Base-by-base conservation (phyloP, 1,139 yeast species). In the Diutina neorugosa region DNA sequence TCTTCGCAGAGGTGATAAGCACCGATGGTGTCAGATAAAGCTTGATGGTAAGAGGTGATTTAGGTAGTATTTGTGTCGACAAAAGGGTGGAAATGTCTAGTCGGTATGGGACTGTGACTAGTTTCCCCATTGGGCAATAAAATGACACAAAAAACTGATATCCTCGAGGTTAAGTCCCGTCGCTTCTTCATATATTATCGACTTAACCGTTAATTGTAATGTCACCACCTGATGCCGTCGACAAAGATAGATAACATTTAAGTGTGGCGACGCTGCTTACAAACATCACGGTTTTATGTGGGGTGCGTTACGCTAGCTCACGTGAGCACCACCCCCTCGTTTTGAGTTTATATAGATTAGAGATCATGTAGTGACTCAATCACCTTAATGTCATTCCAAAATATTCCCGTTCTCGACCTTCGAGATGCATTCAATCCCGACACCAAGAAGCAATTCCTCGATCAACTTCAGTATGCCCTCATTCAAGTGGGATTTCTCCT, bases 401-500 rank as follows among this genome's bases (percentile, higher is more conserved):
- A 25, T n/a, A 63, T 74, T 44, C 78, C 78, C 6, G 60, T 70
- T 2, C 59, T 73, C 19, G 77, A 73, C 55, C 61, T 74, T 20
- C 55, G 57, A 3, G 59, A 59, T 34, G 76, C 74, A 1, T 60
- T 64, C 27, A 63, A 71, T 55, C 70, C 77, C 1, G 61, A 57
- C 0, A 72, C 77, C 8, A 74, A 72, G 57, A 71, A 70, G 0
- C 65, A 69, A 60, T 74, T 82, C 55, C 68, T 82, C 19, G 59
- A 54, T 0, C 68, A 75, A 21, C 70, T 83, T 46, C 70, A 78
- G 51, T 65, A 78, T 59, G 86, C 86, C 0, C 66, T 82, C 49
- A 77, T 83, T 57, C 74, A 79, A 49, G 80, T 81, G 31, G 89
- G 89, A 4, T 83, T 83, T 62, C 69, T 83, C 53, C 72, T 82